Evolutionary conservation across 352 stramenopile species (phyloP).

Genomic region (Globisporangium recalcitrans): DNA sequence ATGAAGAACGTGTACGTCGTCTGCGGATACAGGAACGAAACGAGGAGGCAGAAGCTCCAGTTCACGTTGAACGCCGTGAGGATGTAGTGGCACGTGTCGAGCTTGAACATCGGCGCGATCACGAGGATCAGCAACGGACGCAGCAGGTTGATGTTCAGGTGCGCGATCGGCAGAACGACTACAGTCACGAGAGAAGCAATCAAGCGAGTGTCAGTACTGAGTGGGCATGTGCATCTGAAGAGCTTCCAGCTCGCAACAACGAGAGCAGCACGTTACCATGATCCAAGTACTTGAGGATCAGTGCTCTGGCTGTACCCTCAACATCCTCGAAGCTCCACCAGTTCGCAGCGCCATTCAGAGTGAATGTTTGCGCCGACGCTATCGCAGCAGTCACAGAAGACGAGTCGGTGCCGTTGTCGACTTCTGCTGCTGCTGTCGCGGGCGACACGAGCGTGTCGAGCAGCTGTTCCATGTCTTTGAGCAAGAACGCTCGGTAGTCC

Average conservation of each 20-base stretch:
- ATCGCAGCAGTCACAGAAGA: constrained; percentile 1
- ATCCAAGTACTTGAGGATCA: constrained; percentile 51
- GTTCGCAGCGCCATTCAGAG: constrained; percentile 24
- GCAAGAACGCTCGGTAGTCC: constrained; percentile 39
- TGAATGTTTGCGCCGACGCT: constrained; percentile 14
- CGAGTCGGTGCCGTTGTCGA: background rate
- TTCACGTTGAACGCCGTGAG: constrained; percentile 56
- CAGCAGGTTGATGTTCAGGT: constrained; percentile 66
- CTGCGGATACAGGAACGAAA: constrained; percentile 57
- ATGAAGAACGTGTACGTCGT: constrained; percentile 55
- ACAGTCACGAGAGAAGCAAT: too few species aligned
- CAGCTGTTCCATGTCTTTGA: constrained; percentile 48
- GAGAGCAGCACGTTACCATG: constrained; percentile 25
- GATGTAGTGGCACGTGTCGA: constrained; percentile 71
- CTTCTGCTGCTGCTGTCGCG: background rate
- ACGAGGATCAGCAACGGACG: constrained; percentile 60
- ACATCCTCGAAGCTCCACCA: constrained; percentile 68
- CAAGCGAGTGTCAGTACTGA: too few species aligned
- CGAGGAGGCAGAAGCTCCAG: constrained; percentile 57
- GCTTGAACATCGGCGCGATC: constrained; percentile 62
- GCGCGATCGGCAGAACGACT: constrained; percentile 60
- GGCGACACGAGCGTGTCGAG: constrained; percentile 23
- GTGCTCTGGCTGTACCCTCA: constrained; percentile 34
- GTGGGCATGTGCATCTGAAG: too few species aligned
- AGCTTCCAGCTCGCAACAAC: too few species aligned